Percentiles rank a stretch among this genome's conserved stretches.
These are phyloP conservation scores for Aureobasidium subglaciale DNA, from an alignment of 2,329 filamentous ascomycete species.

Conservation along the genomic window DNA sequence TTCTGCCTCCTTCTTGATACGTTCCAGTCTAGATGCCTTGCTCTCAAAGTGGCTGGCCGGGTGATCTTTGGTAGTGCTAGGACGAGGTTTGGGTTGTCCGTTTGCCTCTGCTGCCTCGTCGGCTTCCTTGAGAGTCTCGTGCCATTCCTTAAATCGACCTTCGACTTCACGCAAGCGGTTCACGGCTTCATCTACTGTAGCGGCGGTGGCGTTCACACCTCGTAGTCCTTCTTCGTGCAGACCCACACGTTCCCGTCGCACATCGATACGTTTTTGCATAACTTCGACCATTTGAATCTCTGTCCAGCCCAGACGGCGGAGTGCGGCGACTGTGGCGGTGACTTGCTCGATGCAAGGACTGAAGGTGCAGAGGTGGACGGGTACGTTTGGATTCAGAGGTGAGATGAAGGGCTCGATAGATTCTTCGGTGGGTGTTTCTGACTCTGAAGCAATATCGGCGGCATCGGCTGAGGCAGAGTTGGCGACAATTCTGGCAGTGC, in stretches of 20 bases:
- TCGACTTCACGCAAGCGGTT: conserved; percentile 67
- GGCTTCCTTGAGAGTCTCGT: conserved; percentile 36
- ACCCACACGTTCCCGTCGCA: conserved; percentile 73
- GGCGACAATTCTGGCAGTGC: conserved; percentile 11
- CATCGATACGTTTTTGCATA: conserved; percentile 68
- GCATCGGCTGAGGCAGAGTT: conserved; percentile 7
- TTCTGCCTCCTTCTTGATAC: conserved; percentile 29
- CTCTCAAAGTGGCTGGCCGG: conserved; percentile 19
- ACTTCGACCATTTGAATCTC: conserved; percentile 93
- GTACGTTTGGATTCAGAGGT: conserved; percentile 62
- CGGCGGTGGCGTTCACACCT: conserved; percentile 62
- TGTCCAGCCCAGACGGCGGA: conserved; percentile 79
- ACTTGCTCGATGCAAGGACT: conserved; percentile 97
- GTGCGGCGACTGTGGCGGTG: conserved; percentile 70
- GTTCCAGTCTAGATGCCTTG: conserved; percentile 25
- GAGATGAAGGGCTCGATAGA: conserved; percentile 28
- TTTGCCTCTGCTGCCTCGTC: conserved; percentile 27
- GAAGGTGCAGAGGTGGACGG: conserved; percentile 83
- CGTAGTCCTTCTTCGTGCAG: conserved; percentile 59
- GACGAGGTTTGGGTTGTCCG: conserved; percentile 20
- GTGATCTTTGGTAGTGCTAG: conserved; percentile 23
- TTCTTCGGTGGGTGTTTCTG: neutral
- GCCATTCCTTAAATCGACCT: conserved; percentile 58
- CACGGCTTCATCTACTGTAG: conserved; percentile 73
- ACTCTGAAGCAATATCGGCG: neutral